These are phyloP conservation scores for Citrus unshiu DNA, from an alignment of 345 rosid species.

Conservation along the genomic window DNA sequence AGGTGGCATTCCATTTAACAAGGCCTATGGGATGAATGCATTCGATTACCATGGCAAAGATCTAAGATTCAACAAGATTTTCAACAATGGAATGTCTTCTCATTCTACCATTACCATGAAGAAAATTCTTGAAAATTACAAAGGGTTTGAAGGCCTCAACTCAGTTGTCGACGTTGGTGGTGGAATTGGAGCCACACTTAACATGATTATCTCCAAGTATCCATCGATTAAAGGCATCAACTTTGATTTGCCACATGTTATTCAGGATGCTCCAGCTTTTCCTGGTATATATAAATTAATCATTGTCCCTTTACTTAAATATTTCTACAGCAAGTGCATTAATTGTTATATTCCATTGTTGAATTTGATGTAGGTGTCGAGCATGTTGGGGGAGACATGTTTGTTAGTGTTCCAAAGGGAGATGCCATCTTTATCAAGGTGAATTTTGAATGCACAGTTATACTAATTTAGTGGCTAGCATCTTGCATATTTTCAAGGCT, in stretches of 20 bases:
- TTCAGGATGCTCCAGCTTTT: conserved; percentile 29
- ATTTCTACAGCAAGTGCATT: too few relatives aligned
- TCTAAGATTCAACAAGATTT: conserved; percentile 68
- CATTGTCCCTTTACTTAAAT: too few relatives aligned
- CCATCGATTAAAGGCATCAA: conserved; percentile 42
- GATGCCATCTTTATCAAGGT: conserved; percentile 23
- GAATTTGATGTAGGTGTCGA: conserved; percentile 9
- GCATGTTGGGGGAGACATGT: conserved; percentile 45
- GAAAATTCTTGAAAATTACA: conserved; percentile 68
- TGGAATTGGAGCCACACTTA: conserved; percentile 76
- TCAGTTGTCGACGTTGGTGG: conserved; percentile 91
- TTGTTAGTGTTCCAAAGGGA: conserved; percentile 7
- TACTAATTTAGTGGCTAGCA: too few relatives aligned
- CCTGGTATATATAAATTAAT: conserved; percentile 37
- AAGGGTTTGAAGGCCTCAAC: conserved; percentile 62
- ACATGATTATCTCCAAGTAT: conserved; percentile 38
- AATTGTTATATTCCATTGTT: neutral
- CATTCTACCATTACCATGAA: conserved; percentile 81
- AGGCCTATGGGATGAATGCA: conserved; percentile 39
- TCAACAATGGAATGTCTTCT: conserved; percentile 75
- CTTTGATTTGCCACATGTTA: conserved; percentile 45
- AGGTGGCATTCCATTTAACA: conserved; percentile 40
- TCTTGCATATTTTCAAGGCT: too few relatives aligned
- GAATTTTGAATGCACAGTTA: neutral
- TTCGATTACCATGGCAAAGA: conserved; percentile 40